Conservation (phyloP, 345 rosid species). For the Tarenaya hassleriana region DNA sequence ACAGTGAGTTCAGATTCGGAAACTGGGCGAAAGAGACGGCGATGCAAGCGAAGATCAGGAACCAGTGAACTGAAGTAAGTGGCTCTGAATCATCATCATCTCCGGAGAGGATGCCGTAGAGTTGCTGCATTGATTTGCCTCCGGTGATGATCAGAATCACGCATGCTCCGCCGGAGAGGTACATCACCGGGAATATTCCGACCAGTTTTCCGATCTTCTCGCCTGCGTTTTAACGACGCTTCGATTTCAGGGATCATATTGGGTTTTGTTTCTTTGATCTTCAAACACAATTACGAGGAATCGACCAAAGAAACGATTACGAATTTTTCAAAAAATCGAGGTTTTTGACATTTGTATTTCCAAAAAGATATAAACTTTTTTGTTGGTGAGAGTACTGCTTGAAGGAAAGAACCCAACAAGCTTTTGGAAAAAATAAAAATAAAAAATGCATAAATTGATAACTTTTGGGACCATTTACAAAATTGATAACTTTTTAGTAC, state of each 20-base stretch:
- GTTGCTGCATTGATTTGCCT: conserved; percentile 33
- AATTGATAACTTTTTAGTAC: too few species aligned
- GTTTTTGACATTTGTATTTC: too few species aligned
- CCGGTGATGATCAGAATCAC: conserved; percentile 46
- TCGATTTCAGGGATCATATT: background rate
- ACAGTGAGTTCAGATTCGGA: conserved; percentile 60
- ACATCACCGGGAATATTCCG: conserved; percentile 46
- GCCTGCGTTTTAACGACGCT: conserved; percentile 27
- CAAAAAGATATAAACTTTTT: too few species aligned
- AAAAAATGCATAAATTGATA: too few species aligned
- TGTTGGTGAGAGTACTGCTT: too few species aligned
- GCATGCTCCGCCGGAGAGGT: conserved; percentile 69
- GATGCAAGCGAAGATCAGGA: conserved; percentile 39
- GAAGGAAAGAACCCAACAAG: too few species aligned
- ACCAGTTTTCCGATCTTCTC: conserved; percentile 42
- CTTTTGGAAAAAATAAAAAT: too few species aligned
- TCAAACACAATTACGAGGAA: background rate
- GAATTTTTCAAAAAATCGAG: background rate
- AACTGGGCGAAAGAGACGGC: conserved; percentile 52
- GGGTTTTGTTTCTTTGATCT: background rate
- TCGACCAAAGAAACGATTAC: background rate
- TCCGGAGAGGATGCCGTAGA: conserved; percentile 18
- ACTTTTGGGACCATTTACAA: too few species aligned
- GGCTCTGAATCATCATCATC: conserved; percentile 24
- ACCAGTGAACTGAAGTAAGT: conserved; percentile 48